Evolutionary conservation across 345 rosid genomes (phyloP), one percentile per base, ranked within the genome.

Genomic region (Eucalyptus erythrocorys): DNA sequence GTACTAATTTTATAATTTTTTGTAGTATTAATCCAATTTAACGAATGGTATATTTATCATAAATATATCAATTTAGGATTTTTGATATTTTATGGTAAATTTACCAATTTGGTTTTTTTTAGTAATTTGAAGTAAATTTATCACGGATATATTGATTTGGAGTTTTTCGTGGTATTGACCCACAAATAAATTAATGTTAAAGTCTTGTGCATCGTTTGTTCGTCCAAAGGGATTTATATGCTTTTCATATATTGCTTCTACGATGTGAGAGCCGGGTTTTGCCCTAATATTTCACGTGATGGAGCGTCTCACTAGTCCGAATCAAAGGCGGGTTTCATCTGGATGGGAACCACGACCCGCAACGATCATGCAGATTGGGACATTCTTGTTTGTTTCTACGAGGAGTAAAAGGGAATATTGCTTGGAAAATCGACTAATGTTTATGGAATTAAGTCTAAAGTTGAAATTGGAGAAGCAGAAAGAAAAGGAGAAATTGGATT

Each of bases 131-230:
- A 16, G 0, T 50, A 50, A 50, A 50, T 50, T 50, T 50, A 1
- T 50, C 0, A 51, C 0, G 0, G 0, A 0, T 51, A 0, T 51
- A 3, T 0, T 19, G 19, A 0, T 51, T 51, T 1, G 0, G 0
- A 0, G 0, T 6, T 61, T 61, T 6, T 61, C 1, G 4, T 61
- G 3, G 0, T 1, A 61, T 61, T 61, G 1, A 61, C 4, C 19
- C 10, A 27, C 16, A 8, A 34, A 34, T 19, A 34, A 34, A 34
- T 9, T 1, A 71, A 71, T 0, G 1, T 34, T 9, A 71, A 19
- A 34, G 45, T 34, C 12, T 9, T 13, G 7, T 3, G 6, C 40
- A 66, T 66, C 3, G 0, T n/a, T n/a, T 1, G 5, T n/a, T n/a
- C 1, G 5, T 66, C 37, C 40, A 32, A 1, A 34, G 40, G 2